Conservation (phyloP, 768 basidiomycete genomes). For the Paxillus involutus region DNA sequence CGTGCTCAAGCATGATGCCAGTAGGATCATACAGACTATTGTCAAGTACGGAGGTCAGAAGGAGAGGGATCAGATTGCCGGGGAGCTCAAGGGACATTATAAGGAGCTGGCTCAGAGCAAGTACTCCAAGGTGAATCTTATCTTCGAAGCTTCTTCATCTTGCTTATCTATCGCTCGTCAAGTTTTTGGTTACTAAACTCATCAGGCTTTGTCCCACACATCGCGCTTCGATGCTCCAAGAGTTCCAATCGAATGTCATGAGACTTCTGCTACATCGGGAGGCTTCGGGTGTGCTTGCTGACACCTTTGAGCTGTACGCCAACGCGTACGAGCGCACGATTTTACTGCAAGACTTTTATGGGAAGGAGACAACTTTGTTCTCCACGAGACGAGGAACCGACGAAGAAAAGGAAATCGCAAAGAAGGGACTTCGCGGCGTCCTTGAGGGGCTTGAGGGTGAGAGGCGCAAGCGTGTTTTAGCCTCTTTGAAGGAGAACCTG, state of each 20-base stretch:
- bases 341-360: slow-evolving; percentile 86
- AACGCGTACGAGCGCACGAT: slow-evolving; percentile 83
- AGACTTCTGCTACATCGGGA: slow-evolving; percentile 83
- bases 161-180: neutral
- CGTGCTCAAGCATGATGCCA: slow-evolving; percentile 90
- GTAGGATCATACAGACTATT: slow-evolving; percentile 77
- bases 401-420: slow-evolving; percentile 62
- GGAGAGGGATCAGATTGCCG: slow-evolving; percentile 79
- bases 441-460: slow-evolving; percentile 65
- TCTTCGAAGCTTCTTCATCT: neutral
- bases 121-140: slow-evolving; percentile 75
- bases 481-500: slow-evolving; percentile 71
- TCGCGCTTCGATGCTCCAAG: slow-evolving; percentile 71
- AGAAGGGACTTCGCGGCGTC: slow-evolving; percentile 66
- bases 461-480: slow-evolving; percentile 63
- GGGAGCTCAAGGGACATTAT: slow-evolving; percentile 80
- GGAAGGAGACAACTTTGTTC: slow-evolving; percentile 82
- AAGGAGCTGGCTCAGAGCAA: slow-evolving; percentile 79
- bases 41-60: slow-evolving; percentile 77
- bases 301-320: slow-evolving; percentile 85
- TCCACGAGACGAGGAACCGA: slow-evolving; percentile 51
- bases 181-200: slow-evolving; percentile 84
- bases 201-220: slow-evolving; percentile 74
- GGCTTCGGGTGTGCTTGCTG: slow-evolving; percentile 80
- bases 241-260: slow-evolving; percentile 76